These are phyloP conservation scores for Pichia sp. DNA, from an alignment of 1,139 yeast species.

Conservation along the genomic window DNA sequence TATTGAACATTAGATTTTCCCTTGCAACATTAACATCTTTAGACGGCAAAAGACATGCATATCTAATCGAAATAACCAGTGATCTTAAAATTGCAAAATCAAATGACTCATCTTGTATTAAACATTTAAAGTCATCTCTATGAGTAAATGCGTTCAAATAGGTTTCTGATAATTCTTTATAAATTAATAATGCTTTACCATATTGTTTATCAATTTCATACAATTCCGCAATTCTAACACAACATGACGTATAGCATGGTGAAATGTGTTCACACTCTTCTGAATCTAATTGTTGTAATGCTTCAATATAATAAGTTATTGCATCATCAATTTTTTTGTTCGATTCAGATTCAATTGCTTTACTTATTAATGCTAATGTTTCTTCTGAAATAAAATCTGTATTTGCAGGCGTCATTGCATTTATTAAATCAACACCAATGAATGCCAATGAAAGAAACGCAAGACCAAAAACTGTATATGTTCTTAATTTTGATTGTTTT, in stretches of 20 bases:
- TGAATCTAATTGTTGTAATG: slow-evolving; percentile 18
- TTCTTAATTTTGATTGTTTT: slow-evolving; percentile 3
- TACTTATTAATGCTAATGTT: slow-evolving; percentile 12
- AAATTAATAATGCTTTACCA: slow-evolving; percentile 24
- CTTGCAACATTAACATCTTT: slow-evolving; percentile 19
- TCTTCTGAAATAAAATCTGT: slow-evolving; percentile 14
- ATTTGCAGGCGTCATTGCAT: slow-evolving; percentile 3
- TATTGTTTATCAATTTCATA: slow-evolving; percentile 32
- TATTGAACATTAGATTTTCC: slow-evolving; percentile 18
- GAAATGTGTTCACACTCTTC: slow-evolving; percentile 44
- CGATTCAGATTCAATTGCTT: slow-evolving; percentile 21
- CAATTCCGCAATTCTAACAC: slow-evolving; percentile 78
- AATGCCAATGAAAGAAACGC: slow-evolving; percentile 2
- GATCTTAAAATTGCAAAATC: slow-evolving; percentile 22
- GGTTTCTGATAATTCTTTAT: slow-evolving; percentile 17
- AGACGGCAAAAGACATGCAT: slow-evolving; percentile 20
- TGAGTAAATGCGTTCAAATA: slow-evolving; percentile 13
- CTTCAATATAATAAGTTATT: slow-evolving; percentile 17
- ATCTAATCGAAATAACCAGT: slow-evolving; percentile 21
- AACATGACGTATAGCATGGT: slow-evolving; percentile 78
- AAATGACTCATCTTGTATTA: slow-evolving; percentile 4
- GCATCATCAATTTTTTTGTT: slow-evolving; percentile 20
- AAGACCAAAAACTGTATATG: neutral
- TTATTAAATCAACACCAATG: slow-evolving; percentile 4
- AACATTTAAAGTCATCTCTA: slow-evolving; percentile 13